Conservation (phyloP, 2,329 filamentous ascomycete genomes). For the Penicillium sp. region DNA sequence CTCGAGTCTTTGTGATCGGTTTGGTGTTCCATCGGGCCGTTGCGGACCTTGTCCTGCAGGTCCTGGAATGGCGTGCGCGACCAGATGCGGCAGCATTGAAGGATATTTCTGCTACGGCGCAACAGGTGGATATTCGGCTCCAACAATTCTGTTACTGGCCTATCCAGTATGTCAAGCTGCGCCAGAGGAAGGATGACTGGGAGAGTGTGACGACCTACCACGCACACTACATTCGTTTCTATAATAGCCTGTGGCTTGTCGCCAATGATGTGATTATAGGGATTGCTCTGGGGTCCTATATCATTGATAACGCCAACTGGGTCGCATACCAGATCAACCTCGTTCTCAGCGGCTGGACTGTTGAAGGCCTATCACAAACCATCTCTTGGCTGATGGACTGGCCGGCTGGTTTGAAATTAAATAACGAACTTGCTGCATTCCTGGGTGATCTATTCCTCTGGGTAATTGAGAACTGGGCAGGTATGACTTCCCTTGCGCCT, state of each 20-base stretch:
- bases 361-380: slow-evolving; percentile 83
- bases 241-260: slow-evolving; percentile 97
- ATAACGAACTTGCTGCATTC: slow-evolving; percentile 90
- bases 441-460: slow-evolving; percentile 94
- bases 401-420: slow-evolving; percentile 93
- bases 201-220: slow-evolving; percentile 94
- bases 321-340: slow-evolving; percentile 80
- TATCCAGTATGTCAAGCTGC: slow-evolving; percentile 89
- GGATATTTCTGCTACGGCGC: slow-evolving; percentile 93
- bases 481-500: slow-evolving; percentile 51
- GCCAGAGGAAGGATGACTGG: slow-evolving; percentile 90
- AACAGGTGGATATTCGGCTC: slow-evolving; percentile 94
- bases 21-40: slow-evolving; percentile 79
- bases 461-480: slow-evolving; percentile 98
- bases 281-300: slow-evolving; percentile 93
- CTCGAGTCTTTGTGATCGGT: slow-evolving; percentile 73
- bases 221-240: slow-evolving; percentile 97
- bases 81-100: slow-evolving; percentile 85
- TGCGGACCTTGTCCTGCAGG: slow-evolving; percentile 76
- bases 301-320: slow-evolving; percentile 89
- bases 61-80: slow-evolving; percentile 84
- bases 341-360: slow-evolving; percentile 79
- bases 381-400: slow-evolving; percentile 96
- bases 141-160: slow-evolving; percentile 99
- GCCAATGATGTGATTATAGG: slow-evolving; percentile 99